Percentiles rank a stretch among this genome's conserved stretches.
Conservation (phyloP, 768 basidiomycete species). For the Lactifluus pinguis region DNA sequence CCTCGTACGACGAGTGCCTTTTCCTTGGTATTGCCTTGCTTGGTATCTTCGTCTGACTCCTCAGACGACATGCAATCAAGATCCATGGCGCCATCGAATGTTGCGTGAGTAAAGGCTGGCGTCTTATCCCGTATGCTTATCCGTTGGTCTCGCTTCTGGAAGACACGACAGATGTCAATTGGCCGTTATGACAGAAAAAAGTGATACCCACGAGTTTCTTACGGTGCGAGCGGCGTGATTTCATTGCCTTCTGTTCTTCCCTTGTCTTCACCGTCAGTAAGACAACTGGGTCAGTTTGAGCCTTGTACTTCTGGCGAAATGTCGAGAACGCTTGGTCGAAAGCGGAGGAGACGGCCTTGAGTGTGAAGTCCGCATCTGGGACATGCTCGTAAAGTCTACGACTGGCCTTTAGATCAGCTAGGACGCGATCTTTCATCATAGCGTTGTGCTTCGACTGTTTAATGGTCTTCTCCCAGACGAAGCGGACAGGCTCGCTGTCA, state of each 20-base stretch:
- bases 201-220: slow-evolving; percentile 48
- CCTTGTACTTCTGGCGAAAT: slow-evolving; percentile 55
- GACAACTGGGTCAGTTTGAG: slow-evolving; percentile 41
- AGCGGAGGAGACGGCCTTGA: slow-evolving; percentile 47
- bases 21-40: slow-evolving; percentile 23
- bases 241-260: slow-evolving; percentile 55
- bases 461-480: slow-evolving; percentile 72
- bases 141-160: slow-evolving; percentile 62
- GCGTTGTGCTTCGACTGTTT: slow-evolving; percentile 68
- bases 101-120: slow-evolving; percentile 46
- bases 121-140: slow-evolving; percentile 48
- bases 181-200: background rate
- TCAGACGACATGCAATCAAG: slow-evolving; percentile 76
- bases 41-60: slow-evolving; percentile 52
- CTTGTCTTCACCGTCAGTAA: slow-evolving; percentile 40
- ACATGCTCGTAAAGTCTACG: slow-evolving; percentile 54
- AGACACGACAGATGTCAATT: background rate
- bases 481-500: slow-evolving; percentile 51
- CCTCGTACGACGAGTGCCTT: slow-evolving; percentile 47
- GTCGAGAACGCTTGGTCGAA: slow-evolving; percentile 70
- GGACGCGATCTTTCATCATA: slow-evolving; percentile 56
- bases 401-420: slow-evolving; percentile 50
- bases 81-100: slow-evolving; percentile 63
- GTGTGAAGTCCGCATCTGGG: slow-evolving; percentile 53
- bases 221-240: slow-evolving; percentile 49